Base-by-base conservation (phyloP, 805 yeast genomes). In the Ogataea salicorniae region DNA sequence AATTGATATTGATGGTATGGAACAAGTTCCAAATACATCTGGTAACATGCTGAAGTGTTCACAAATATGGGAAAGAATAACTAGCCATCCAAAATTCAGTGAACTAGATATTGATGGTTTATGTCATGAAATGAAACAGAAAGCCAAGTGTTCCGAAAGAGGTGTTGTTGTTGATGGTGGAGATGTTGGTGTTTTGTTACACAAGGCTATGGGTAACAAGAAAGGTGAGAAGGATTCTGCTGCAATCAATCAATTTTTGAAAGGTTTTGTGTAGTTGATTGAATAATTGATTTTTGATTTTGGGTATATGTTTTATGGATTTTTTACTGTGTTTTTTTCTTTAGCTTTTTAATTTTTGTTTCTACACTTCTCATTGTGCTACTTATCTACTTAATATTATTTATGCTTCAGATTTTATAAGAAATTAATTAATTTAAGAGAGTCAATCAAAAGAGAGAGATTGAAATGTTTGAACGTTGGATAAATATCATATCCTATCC, bases 51-150 rank as follows among this genome's bases (percentile, higher is more conserved):
- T 86, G 68, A 81, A 80, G 60, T 94, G 99, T 67, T 80, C 95
- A 0, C 97, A 90, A 56, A 84, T 92, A 15, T 94, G 99, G 99
- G 98, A 92, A 66, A 78, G 98, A 61, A 85, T 94, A 36, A 87
- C 97, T 2, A 68, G 94, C 20, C 98, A 94, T 73, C 98, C 99
- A 34, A 81, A 85, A 62, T 94, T 91, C 66, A 81, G 94, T 5
- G 97, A 91, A 50, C 74, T 94, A 45, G 99, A 94, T 66, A 91
- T 94, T 54, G 97, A 92, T 62, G 95, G 96, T 2, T 76, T 94
- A 63, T 94, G 99, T 75, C 63, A 71, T 39, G 99, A 94, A 69
- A 75, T 94, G 62, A 87, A 92, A 68, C 68, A 83, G 36, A 94
- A 92, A 75, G 99, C 98, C 11, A 90, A 89, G 68, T 94, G 99